Percentiles rank a stretch among this genome's conserved stretches.
Evolutionary conservation across 179 eudicot species (phyloP).

Genomic region (Corrigiola litoralis): DNA sequence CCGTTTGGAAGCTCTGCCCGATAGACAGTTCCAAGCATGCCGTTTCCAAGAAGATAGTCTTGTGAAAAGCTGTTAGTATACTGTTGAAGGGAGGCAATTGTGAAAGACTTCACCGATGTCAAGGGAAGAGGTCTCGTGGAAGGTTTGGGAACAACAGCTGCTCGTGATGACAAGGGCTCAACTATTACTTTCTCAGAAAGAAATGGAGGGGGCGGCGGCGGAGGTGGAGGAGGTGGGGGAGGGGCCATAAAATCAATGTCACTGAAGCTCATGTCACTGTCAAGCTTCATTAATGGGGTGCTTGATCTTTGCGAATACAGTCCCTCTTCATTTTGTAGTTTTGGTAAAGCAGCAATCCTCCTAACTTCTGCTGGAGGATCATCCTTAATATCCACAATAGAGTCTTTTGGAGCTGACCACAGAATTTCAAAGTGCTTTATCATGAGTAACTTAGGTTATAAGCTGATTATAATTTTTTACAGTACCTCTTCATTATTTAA

Average conservation of each 20-base stretch:
- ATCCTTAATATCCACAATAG: slow-evolving; percentile 43
- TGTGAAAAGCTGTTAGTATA: slow-evolving; percentile 94
- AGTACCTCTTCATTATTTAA: neutral
- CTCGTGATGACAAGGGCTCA: slow-evolving; percentile 44
- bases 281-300: slow-evolving; percentile 40
- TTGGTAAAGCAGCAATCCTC: slow-evolving; percentile 36
- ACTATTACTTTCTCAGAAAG: slow-evolving; percentile 50
- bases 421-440: slow-evolving; percentile 10
- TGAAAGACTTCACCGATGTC: slow-evolving; percentile 68
- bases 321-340: slow-evolving; percentile 38
- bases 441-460: neutral
- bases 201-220: slow-evolving; percentile 36
- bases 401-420: slow-evolving; percentile 47
- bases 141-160: slow-evolving; percentile 27
- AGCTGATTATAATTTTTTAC: neutral
- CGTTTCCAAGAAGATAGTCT: slow-evolving; percentile 80
- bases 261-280: slow-evolving; percentile 52
- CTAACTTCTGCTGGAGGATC: slow-evolving; percentile 45
- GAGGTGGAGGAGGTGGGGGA: slow-evolving; percentile 50
- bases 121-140: slow-evolving; percentile 43
- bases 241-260: slow-evolving; percentile 57
- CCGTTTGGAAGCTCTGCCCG: slow-evolving; percentile 78
- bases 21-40: slow-evolving; percentile 96
- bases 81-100: slow-evolving; percentile 92
- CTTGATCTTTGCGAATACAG: slow-evolving; percentile 40